Percentiles rank a stretch among this genome's conserved stretches.
Evolutionary conservation across 2,329 filamentous ascomycete genomes (phyloP).

Genomic region (Ambrosiella xylebori): DNA sequence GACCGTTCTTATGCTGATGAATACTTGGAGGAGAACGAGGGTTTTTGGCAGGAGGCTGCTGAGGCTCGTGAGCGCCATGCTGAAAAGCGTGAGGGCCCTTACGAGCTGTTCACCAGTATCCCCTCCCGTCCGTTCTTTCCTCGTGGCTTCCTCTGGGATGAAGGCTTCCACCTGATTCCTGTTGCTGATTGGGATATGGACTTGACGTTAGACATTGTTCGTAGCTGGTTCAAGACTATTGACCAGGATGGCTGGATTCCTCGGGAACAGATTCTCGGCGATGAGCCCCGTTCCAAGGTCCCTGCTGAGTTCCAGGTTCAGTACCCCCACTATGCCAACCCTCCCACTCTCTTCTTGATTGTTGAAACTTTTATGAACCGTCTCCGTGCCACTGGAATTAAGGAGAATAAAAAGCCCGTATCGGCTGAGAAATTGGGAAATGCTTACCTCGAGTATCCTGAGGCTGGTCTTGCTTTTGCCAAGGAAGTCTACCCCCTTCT

Average conservation of each 20-base stretch:
- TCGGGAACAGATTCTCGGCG: conserved; percentile 83
- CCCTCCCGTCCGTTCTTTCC: conserved; percentile 94
- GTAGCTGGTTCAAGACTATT: conserved; percentile 92
- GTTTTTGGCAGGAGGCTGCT: conserved; percentile 85
- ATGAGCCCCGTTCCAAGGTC: conserved; percentile 87
- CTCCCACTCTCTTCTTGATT: conserved; percentile 82
- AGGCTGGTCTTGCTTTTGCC: conserved; percentile 54
- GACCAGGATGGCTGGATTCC: conserved; percentile 96
- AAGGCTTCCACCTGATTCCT: conserved; percentile 86
- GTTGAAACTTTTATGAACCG: conserved; percentile 72
- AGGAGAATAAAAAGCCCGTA: conserved; percentile 6
- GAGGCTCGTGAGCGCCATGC: conserved; percentile 54
- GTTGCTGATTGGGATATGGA: conserved; percentile 91
- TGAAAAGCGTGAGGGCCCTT: conserved; percentile 60
- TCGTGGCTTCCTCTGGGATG: conserved; percentile 92
- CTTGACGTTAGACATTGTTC: conserved; percentile 69
- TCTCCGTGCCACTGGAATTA: conserved; percentile 28
- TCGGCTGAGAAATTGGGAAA: conserved; percentile 11
- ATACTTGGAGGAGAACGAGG: conserved; percentile 88
- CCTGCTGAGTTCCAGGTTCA: conserved; percentile 84
- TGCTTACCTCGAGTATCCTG: conserved; percentile 19
- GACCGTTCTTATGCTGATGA: conserved; percentile 84
- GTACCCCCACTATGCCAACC: conserved; percentile 95
- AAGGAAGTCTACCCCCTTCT: conserved; percentile 69
- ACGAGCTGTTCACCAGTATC: conserved; percentile 77